Evolutionary conservation across 1,139 yeast species (phyloP), one percentile per base, ranked within the genome.

Genomic region (Yamadazyma kanchanaburiensis): DNA sequence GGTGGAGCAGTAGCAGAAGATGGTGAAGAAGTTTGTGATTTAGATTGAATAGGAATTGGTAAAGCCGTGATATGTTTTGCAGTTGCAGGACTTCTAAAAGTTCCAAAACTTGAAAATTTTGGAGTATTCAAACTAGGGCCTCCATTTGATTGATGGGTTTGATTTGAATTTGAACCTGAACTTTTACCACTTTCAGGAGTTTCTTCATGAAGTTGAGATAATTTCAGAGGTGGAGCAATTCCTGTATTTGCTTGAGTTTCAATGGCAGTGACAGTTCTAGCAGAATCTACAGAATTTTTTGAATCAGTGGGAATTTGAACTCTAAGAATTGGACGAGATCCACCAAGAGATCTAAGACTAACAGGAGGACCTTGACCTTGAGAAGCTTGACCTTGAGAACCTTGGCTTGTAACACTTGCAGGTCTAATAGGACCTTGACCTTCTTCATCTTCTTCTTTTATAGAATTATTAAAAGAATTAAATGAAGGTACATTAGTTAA

Each of bases 231-330:
- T 10, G 15, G 19, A n/a, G 12, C 17, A 6, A 13, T 12, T 20
- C 12, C 9, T 13, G 21, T n/a, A 13, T 25, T 15, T 17, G 30
- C 15, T n/a, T 28, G 15, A 5, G 48, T 41, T 9, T 45, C 48
- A 11, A 43, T 15, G 5, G 48, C 49, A 12, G 49, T 43, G 8
- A 45, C 11, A 3, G 49, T 43, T 24, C 46, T 35, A 7, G 49
- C 47, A 35, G 46, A 37, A 25, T 45, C 49, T 17, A 31, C 29
- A 5, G 38, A 35, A 23, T 50, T 40, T 35, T 61, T 63, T 6
- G 65, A 47, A 42, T 65, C 73, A 0, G 56, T 52, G 0, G 78
- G 78, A 21, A 72, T 72, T 48, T 70, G 76, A 9, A 73, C 77
- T 30, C 78, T 46, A 21, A 73, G 50, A 4, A 71, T 58, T 2